Evolutionary conservation across 2,329 filamentous ascomycete genomes (phyloP).

Genomic region (Arachnopeziza araneosa): DNA sequence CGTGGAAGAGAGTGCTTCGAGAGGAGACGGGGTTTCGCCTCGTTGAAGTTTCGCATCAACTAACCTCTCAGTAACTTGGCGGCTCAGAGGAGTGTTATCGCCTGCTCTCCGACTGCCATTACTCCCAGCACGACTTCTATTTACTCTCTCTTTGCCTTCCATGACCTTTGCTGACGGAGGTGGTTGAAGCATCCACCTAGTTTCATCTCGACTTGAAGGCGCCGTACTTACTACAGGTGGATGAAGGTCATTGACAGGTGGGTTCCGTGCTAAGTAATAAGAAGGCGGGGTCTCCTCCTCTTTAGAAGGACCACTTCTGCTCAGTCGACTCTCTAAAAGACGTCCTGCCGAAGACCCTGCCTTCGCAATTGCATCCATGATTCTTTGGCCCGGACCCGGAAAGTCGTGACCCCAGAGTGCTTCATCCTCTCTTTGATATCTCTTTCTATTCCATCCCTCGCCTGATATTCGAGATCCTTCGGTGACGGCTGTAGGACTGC

Average conservation of each 20-base stretch:
- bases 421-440: constrained; percentile 85
- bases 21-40: constrained; percentile 22
- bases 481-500: constrained; percentile 41
- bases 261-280: constrained; percentile 41
- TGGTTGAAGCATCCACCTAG: constrained; percentile 88
- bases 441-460: constrained; percentile 69
- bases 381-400: constrained; percentile 43
- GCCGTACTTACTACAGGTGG: constrained; percentile 77
- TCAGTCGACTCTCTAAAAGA: constrained; percentile 45
- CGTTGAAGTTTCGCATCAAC: constrained; percentile 27
- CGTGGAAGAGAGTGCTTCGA: constrained; percentile 12
- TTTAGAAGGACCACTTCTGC: constrained; percentile 27
- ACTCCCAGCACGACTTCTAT: constrained; percentile 44
- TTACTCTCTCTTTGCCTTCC: constrained; percentile 74
- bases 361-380: constrained; percentile 40
- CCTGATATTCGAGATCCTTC: constrained; percentile 39
- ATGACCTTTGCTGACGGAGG: constrained; percentile 86
- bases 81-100: constrained; percentile 20
- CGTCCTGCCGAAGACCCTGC: constrained; percentile 49
- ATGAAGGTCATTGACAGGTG: constrained; percentile 79
- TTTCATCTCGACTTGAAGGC: constrained; percentile 62
- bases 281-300: constrained; percentile 33
- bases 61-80: constrained; percentile 26
- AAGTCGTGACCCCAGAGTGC: constrained; percentile 71
- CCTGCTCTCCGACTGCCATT: constrained; percentile 39